Evolutionary conservation across 352 stramenopile genomes (phyloP), one percentile per base, ranked within the genome.

Genomic region (Phytopythium aichiense): DNA sequence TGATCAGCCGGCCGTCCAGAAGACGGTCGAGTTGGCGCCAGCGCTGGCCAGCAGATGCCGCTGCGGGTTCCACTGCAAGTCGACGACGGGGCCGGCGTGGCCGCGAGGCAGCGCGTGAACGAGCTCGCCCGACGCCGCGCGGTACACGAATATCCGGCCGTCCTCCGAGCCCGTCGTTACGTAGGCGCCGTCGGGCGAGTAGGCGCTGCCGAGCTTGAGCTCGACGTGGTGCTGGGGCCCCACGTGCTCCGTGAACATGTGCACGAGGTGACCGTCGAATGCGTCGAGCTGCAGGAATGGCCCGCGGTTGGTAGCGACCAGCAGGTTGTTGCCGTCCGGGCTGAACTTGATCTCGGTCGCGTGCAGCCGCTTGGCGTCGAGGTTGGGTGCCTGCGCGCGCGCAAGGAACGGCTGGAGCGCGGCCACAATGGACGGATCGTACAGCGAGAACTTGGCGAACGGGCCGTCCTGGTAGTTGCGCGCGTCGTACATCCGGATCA

Each of bases 401-500:
- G 76, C 80, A 6, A 95, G 67, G 48, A 87, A 83, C 35, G 84
- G 87, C 16, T 90, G 75, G 22, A 95, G 45, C 7, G 72, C 77
- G 31, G 60, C 64, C 40, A 89, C 30, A 58, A 95, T 77, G 52
- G 74, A 90, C 22, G 79, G 64, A 65, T 94, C 84, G 59, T 94
- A 89, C 2, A 95, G 77, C 56, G 81, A 89, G 52, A 95, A 95
- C 69, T 94, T 95, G 69, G 82, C 87, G 57, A 95, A 95, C 16
- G 87, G 87, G 7, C 87, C 87, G 66, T 94, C 87, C 64, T 91
- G 82, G 67, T 89, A 94, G 66, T 94, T 94, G 49, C 87, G 83
- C 30, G 87, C 87, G 63, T 95, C 87, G 65, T 95, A 95, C 85
- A 95, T 93, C 54, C 87, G 87, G 52, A 95, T 86, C 57, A 95